A percentile compares a stretch with the other conserved stretches of the same genome.
These are phyloP conservation scores for Vitellaria paradoxa DNA, from an alignment of 179 eudicot species.

Conservation along the genomic window DNA sequence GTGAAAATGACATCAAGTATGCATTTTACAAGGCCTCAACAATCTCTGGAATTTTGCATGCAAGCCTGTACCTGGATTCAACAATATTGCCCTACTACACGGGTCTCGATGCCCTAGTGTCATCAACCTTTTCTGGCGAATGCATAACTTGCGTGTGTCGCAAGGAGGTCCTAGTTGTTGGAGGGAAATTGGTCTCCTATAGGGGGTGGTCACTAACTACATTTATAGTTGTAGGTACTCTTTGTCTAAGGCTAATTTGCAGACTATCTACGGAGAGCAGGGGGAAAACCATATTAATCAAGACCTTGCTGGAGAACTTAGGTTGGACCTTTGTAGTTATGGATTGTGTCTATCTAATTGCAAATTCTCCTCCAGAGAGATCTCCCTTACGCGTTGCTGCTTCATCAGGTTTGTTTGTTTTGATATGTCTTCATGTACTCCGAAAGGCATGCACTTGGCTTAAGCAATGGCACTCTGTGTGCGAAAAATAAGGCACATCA, in stretches of 20 bases:
- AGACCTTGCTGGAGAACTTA: slow-evolving; percentile 29
- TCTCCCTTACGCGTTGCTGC: slow-evolving; percentile 23
- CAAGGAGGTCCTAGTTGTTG: slow-evolving; percentile 33
- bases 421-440: slow-evolving; percentile 42
- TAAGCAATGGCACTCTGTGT: slow-evolving; percentile 9
- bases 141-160: slow-evolving; percentile 53
- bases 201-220: slow-evolving; percentile 54
- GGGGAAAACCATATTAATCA: slow-evolving; percentile 21
- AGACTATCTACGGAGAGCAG: slow-evolving; percentile 25
- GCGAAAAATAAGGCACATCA: neutral
- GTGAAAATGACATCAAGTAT: slow-evolving; percentile 36
- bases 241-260: slow-evolving; percentile 38
- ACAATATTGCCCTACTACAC: slow-evolving; percentile 54
- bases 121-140: slow-evolving; percentile 50
- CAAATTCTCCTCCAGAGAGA: slow-evolving; percentile 29
- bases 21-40: slow-evolving; percentile 49
- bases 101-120: slow-evolving; percentile 47
- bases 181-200: slow-evolving; percentile 37
- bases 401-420: slow-evolving; percentile 33
- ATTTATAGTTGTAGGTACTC: slow-evolving; percentile 34
- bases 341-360: slow-evolving; percentile 38
- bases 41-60: slow-evolving; percentile 47
- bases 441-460: slow-evolving; percentile 22
- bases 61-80: slow-evolving; percentile 46
- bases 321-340: slow-evolving; percentile 42